Base-by-base conservation (phyloP, 371 early-diverging fungal species). In the Mucor racemosus region DNA sequence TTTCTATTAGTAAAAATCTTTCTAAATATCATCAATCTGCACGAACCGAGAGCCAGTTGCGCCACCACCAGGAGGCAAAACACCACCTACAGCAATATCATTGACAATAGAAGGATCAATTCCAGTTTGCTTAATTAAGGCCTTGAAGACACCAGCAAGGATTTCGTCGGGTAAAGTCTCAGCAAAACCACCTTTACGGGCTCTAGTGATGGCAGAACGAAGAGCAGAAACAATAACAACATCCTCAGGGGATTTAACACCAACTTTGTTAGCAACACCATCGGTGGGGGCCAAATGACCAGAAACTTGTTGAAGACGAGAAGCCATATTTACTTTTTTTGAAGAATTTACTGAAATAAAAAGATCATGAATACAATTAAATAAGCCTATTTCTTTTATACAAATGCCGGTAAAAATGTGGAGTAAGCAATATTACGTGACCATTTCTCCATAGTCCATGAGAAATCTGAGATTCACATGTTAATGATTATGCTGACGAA, bases 1-100 rank as follows among this genome's bases (percentile, higher is more conserved):
- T 26, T 26, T 26, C 1, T 26, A 26, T 26, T 26, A 26, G 26
- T 26, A 26, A 26, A 26, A 26, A 3, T 26, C 3, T 26, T 26
- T 26, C 3, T 1, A 26, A 26, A 26, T 1, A 26, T 26, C 26
- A 3, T 26, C 11, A 11, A 38, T 38, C 5, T 38, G 5, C 38
- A 38, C 38, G 21, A 19, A 48, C 66, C 99, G 88, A 33, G 98
- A 92, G 58, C 90, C 89, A 68, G 94, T 96, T 62, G 96, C 98
- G 64, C 98, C 98, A 62, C 94, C 96, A 68, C 95, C 95, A 62
- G 95, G 90, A 68, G 95, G 91, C 67, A 95, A 85, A 62, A 97
- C 97, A 78, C 91, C 96, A 61, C 99, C 99, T 38, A 98, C 97
- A 76, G 90, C 89, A 67, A 99, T 92, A 77, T 99, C 99, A 60